Percentiles rank a stretch among this genome's conserved stretches.
These are phyloP conservation scores for Ustilago tritici DNA, from an alignment of 1,284 basidiomycete species.

Conservation along the genomic window DNA sequence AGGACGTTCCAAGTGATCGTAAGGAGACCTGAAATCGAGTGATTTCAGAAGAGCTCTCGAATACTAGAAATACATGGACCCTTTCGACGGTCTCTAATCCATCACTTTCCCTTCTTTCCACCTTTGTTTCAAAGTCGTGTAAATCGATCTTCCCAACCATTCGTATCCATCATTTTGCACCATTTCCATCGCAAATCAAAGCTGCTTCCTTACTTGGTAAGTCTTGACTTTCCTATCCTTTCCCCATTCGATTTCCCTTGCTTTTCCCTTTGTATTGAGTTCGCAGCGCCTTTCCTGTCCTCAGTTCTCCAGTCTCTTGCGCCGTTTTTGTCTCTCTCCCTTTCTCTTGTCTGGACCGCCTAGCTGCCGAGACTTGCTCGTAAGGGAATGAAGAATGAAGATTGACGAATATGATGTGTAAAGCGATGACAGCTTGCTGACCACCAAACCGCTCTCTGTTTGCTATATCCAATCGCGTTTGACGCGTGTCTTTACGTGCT, in stretches of 20 bases:
- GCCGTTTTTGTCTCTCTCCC: background rate
- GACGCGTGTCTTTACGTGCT: constrained; percentile 7
- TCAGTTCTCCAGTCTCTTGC: background rate
- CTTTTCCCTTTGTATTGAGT: constrained; percentile 2
- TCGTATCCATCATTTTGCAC: constrained; percentile 6
- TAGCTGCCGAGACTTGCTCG: background rate
- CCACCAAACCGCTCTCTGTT: background rate
- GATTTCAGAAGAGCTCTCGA: constrained; percentile 6
- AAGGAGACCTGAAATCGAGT: background rate
- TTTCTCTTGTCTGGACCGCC: no score
- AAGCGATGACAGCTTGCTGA: background rate
- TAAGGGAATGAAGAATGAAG: background rate
- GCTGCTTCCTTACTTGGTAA: constrained; percentile 7
- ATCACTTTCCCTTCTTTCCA: constrained; percentile 26
- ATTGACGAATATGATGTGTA: background rate
- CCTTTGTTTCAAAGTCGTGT: constrained; percentile 16
- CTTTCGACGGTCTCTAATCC: constrained; percentile 20
- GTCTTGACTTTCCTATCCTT: background rate
- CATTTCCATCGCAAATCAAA: constrained; percentile 7
- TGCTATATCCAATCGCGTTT: background rate
- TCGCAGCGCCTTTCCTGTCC: background rate
- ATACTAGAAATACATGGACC: constrained; percentile 19
- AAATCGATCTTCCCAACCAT: background rate
- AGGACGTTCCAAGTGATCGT: constrained; percentile 11
- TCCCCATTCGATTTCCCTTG: background rate